These are phyloP conservation scores for Colletotrichum zoysiae DNA, from an alignment of 2,329 filamentous ascomycete genomes.

Conservation along the genomic window DNA sequence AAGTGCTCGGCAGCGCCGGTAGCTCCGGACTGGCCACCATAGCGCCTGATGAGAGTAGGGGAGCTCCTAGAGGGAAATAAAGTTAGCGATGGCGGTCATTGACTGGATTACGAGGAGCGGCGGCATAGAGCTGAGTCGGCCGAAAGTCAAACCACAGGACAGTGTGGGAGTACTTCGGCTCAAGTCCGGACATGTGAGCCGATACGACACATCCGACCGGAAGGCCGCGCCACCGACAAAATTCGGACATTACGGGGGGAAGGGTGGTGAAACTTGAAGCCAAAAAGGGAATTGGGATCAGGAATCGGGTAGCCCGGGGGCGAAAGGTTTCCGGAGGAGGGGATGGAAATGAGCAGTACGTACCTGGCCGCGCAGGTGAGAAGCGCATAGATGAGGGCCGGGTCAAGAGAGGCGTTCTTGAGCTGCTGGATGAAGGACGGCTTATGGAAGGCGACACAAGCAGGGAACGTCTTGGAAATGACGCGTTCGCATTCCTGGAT, in stretches of 20 bases:
- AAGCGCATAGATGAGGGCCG: conserved; percentile 69
- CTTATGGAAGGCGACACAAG: conserved; percentile 73
- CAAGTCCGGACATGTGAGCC: conserved; percentile 37
- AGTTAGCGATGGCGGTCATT: conserved; percentile 23
- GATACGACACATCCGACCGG: conserved; percentile 36
- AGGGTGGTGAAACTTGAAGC: conserved; percentile 43
- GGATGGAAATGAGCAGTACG: conserved; percentile 47
- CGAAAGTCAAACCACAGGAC: conserved; percentile 22
- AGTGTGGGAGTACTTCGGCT: conserved; percentile 10
- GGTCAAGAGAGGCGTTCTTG: conserved; percentile 67
- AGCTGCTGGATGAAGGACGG: conserved; percentile 72
- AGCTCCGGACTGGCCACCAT: conserved; percentile 64
- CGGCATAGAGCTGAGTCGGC: conserved; percentile 14
- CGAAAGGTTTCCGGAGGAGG: background rate
- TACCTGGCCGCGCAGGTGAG: conserved; percentile 70
- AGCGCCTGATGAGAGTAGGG: conserved; percentile 67
- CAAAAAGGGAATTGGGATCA: conserved; percentile 43
- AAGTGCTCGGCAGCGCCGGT: conserved; percentile 70
- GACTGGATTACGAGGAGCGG: background rate
- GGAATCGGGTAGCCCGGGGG: background rate
- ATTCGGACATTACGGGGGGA: conserved; percentile 42
- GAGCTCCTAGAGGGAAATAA: conserved; percentile 60
- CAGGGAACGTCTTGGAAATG: conserved; percentile 71
- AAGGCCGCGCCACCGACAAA: conserved; percentile 40
- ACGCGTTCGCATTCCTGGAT: conserved; percentile 71